These are phyloP conservation scores for Wickerhamiella sorbophila DNA, from an alignment of 805 yeast species.

Conservation along the genomic window DNA sequence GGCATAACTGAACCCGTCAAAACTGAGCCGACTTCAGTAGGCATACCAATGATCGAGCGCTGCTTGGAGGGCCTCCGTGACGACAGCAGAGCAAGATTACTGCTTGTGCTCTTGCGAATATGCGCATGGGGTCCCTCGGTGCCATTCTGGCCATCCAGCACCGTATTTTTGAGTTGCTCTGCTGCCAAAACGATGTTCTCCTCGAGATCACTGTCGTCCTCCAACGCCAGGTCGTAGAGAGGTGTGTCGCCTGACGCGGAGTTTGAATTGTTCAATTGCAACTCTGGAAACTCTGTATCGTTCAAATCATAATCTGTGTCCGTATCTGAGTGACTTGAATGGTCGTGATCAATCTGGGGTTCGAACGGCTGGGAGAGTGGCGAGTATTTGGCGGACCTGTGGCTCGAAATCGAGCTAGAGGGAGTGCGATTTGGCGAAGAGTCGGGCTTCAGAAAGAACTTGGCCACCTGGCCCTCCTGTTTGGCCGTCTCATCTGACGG, in stretches of 20 bases:
- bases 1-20: background rate
- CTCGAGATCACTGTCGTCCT: slow-evolving; percentile 30
- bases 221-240: slow-evolving; percentile 24
- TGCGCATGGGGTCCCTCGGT: slow-evolving; percentile 5
- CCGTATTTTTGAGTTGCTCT: slow-evolving; percentile 20
- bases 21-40: background rate
- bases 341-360: background rate
- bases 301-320: background rate
- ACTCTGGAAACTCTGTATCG: background rate
- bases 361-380: background rate
- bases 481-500: background rate
- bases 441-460: background rate
- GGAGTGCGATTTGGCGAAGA: background rate
- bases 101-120: background rate
- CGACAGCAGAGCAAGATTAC: background rate
- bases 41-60: background rate
- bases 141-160: slow-evolving; percentile 11
- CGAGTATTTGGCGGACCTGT: background rate
- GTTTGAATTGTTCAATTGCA: background rate
- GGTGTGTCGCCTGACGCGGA: background rate
- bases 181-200: slow-evolving; percentile 28
- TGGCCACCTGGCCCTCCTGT: background rate
- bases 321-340: background rate
- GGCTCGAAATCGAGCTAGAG: background rate
- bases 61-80: background rate